These are phyloP conservation scores for Macrophomina tecta DNA, from an alignment of 2,329 filamentous ascomycete species.

Conservation along the genomic window DNA sequence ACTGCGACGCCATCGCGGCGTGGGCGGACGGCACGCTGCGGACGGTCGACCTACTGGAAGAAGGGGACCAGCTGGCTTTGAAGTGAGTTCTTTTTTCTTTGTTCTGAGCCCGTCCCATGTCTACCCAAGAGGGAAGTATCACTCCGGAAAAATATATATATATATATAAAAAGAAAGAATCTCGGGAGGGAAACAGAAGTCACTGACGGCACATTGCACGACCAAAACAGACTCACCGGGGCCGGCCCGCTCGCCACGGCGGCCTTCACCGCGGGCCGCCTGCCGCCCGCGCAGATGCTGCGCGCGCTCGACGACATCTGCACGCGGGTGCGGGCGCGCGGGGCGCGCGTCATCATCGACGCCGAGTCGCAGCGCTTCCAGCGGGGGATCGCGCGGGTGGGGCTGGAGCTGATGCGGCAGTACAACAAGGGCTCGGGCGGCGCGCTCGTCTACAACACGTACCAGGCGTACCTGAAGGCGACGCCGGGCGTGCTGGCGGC, in stretches of 20 bases:
- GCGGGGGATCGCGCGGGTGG: constrained; percentile 58
- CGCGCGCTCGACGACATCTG: constrained; percentile 49
- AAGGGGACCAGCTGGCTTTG: constrained; percentile 56
- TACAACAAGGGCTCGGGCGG: constrained; percentile 52
- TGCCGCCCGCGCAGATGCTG: constrained; percentile 46
- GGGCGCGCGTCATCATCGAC: constrained; percentile 57
- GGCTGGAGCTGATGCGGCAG: constrained; percentile 59
- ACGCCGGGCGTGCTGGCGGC: constrained; percentile 49
- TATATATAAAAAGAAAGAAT: too few relatives aligned
- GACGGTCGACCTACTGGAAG: constrained; percentile 62
- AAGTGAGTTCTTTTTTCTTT: constrained; percentile 38
- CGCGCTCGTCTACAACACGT: constrained; percentile 73
- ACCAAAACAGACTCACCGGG: constrained; percentile 47
- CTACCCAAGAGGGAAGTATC: too few relatives aligned
- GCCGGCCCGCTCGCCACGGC: constrained; percentile 50
- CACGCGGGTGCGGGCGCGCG: constrained; percentile 46
- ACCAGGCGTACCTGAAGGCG: constrained; percentile 63
- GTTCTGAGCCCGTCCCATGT: too few relatives aligned
- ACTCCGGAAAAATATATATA: too few relatives aligned
- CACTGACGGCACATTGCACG: constrained; percentile 29
- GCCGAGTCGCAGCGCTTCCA: constrained; percentile 62
- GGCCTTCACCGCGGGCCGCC: constrained; percentile 47
- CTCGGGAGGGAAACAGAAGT: constrained; percentile 39
- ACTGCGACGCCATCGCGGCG: constrained; percentile 36
- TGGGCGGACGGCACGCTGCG: constrained; percentile 64